Percentiles rank a stretch among this genome's conserved stretches.
Evolutionary conservation across 345 rosid species (phyloP).

Genomic region (Brassica napus): Da-Ae NC_063436.1:4270001-4270500

Average conservation of each 20-base stretch:
- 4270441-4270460: constrained; percentile 61
- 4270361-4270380: constrained; percentile 79
- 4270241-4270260: constrained; percentile 1
- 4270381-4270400: constrained; percentile 83
- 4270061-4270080: constrained; percentile 7
- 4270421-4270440: constrained; percentile 69
- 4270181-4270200: constrained; percentile 63
- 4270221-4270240: constrained; percentile 15
- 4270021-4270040: neutral
- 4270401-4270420: constrained; percentile 97
- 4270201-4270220: constrained; percentile 93
- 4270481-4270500: neutral
- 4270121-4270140: constrained; percentile 55
- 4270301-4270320: neutral
- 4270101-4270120: constrained; percentile 66
- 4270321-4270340: constrained; percentile 18
- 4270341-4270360: constrained; percentile 14
- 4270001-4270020: constrained; percentile 4
- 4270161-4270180: constrained; percentile 98
- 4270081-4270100: constrained; percentile 77
- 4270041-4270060: neutral
- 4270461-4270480: constrained; percentile 26
- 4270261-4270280: constrained; percentile 2
- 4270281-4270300: neutral
- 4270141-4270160: constrained; percentile 87